Conservation (phyloP, 768 basidiomycete genomes). For the Pleurotus salmoneostramineus region DNA sequence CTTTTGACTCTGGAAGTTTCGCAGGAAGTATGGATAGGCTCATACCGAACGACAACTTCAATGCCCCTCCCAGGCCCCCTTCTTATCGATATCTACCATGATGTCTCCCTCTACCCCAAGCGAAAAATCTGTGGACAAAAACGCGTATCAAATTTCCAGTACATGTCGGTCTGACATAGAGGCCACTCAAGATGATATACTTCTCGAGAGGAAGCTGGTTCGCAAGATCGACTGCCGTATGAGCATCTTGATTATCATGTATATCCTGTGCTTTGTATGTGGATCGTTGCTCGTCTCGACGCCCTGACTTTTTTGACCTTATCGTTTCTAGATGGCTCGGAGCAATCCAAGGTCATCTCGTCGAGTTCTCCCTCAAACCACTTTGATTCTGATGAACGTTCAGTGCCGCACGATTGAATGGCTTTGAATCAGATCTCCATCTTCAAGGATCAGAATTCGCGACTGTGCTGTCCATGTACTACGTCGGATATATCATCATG, state of each 20-base stretch:
- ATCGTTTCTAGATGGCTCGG: conserved; percentile 2
- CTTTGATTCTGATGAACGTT: neutral
- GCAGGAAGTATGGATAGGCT: too few relatives aligned
- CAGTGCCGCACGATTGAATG: neutral
- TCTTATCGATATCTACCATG: too few relatives aligned
- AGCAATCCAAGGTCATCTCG: conserved; percentile 1
- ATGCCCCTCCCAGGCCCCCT: too few relatives aligned
- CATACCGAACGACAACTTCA: too few relatives aligned
- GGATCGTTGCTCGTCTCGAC: neutral
- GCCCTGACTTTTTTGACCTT: neutral
- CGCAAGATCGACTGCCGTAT: conserved; percentile 48
- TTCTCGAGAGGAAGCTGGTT: conserved; percentile 35
- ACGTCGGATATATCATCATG: conserved; percentile 29
- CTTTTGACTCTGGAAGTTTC: too few relatives aligned
- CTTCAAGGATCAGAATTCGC: neutral
- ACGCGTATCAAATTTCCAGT: too few relatives aligned
- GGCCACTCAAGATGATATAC: too few relatives aligned
- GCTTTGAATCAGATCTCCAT: too few relatives aligned
- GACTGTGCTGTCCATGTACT: conserved; percentile 4
- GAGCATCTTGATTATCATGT: conserved; percentile 44
- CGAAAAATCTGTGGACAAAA: too few relatives aligned
- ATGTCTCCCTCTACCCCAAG: too few relatives aligned
- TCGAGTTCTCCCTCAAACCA: neutral
- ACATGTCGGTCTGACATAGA: too few relatives aligned
- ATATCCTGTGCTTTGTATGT: conserved; percentile 38